These are phyloP conservation scores for Elongisporangium prolatum DNA, from an alignment of 352 stramenopile species.

Conservation along the genomic window DNA sequence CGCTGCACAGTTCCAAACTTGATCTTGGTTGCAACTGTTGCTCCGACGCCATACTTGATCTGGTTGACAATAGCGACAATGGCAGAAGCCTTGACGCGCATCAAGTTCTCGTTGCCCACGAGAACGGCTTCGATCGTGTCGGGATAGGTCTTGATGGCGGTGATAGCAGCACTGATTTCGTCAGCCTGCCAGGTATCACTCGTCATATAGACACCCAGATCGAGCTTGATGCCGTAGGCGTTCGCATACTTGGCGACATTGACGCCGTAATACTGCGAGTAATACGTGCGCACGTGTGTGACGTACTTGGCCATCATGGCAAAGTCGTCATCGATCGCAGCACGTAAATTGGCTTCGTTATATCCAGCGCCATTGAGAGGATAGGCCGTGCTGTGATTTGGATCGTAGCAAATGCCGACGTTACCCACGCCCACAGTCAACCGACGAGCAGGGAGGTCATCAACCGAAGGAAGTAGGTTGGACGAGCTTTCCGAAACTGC, in stretches of 20 bases:
- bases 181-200: slow-evolving; percentile 17
- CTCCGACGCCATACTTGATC: slow-evolving; percentile 13
- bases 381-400: slow-evolving; percentile 52
- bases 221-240: slow-evolving; percentile 34
- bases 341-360: too few species aligned
- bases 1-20: slow-evolving; percentile 32
- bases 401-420: slow-evolving; percentile 46
- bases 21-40: slow-evolving; percentile 11
- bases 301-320: slow-evolving; percentile 24
- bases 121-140: slow-evolving; percentile 29
- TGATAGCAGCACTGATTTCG: slow-evolving; percentile 23
- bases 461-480: too few species aligned
- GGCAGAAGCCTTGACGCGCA: slow-evolving; percentile 6
- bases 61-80: slow-evolving; percentile 11
- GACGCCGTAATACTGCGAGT: slow-evolving; percentile 28
- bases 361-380: slow-evolving; percentile 12
- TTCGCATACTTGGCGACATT: slow-evolving; percentile 22
- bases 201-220: slow-evolving; percentile 33
- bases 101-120: slow-evolving; percentile 24
- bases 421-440: too few species aligned
- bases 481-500: too few species aligned
- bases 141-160: slow-evolving; percentile 22
- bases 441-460: too few species aligned
- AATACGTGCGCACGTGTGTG: slow-evolving; percentile 34
- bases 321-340: slow-evolving; percentile 25